A percentile compares a stretch with the other conserved stretches of the same genome.
These are phyloP conservation scores for Fusarium decemcellulare DNA, from an alignment of 2,329 filamentous ascomycete genomes.

Conservation along the genomic window DNA sequence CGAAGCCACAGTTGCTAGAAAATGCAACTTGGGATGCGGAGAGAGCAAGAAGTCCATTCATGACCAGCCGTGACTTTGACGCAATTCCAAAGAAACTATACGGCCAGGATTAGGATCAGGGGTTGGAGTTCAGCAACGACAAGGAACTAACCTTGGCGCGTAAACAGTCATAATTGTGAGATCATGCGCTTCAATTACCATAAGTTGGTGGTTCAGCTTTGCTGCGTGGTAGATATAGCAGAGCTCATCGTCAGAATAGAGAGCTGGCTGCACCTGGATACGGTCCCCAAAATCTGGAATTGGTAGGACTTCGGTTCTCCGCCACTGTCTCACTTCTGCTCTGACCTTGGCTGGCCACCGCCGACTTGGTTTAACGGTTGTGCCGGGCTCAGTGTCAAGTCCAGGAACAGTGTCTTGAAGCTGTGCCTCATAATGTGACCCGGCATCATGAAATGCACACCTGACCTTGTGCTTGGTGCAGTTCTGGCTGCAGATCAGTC, in stretches of 20 bases:
- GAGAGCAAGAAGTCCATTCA: slow-evolving; percentile 29
- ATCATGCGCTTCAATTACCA: slow-evolving; percentile 21
- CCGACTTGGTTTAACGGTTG: slow-evolving; percentile 6
- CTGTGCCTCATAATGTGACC: slow-evolving; percentile 13
- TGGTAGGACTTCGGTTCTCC: slow-evolving; percentile 33
- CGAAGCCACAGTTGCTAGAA: slow-evolving; percentile 21
- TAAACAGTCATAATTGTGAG: slow-evolving; percentile 29
- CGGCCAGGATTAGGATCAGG: not conserved
- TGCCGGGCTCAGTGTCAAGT: not conserved
- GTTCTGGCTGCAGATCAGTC: slow-evolving; percentile 24
- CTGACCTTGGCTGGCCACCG: slow-evolving; percentile 34
- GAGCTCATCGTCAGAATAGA: slow-evolving; percentile 33
- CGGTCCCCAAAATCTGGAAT: slow-evolving; percentile 20
- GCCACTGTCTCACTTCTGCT: slow-evolving; percentile 35
- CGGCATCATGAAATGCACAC: slow-evolving; percentile 27
- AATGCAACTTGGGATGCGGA: slow-evolving; percentile 32
- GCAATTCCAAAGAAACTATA: slow-evolving; percentile 28
- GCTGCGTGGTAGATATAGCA: slow-evolving; percentile 34
- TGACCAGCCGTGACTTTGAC: slow-evolving; percentile 22
- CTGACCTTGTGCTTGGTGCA: slow-evolving; percentile 37
- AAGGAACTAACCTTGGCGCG: slow-evolving; percentile 20
- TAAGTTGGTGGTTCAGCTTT: slow-evolving; percentile 27
- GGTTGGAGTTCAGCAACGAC: not conserved
- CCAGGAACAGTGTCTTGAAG: not conserved
- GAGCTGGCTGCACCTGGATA: slow-evolving; percentile 26